Evolutionary conservation across 768 basidiomycete species (phyloP).

Genomic region (Dioszegia aurantiaca): DNA sequence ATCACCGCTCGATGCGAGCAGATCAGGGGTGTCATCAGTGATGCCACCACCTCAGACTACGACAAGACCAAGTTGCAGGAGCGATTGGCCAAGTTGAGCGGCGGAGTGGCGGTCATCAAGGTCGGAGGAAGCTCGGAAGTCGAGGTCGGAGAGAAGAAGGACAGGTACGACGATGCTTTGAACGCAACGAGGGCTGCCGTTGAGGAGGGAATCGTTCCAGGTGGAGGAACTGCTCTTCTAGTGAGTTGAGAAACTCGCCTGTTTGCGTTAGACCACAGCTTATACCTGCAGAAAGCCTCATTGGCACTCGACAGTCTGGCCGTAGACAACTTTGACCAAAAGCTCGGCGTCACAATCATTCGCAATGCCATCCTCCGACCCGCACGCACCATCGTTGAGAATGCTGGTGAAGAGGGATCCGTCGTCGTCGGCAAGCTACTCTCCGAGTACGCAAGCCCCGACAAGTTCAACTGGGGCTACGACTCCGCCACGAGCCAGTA

Average conservation of each 20-base stretch:
- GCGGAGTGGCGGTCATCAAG: conserved; percentile 97
- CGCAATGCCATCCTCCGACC: conserved; percentile 79
- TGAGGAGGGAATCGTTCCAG: conserved; percentile 96
- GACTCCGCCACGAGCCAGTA: conserved; percentile 90
- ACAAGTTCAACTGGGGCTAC: conserved; percentile 80
- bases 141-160: conserved; percentile 99
- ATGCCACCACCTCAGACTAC: conserved; percentile 83
- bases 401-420: conserved; percentile 89
- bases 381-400: conserved; percentile 80
- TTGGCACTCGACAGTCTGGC: conserved; percentile 61
- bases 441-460: conserved; percentile 52
- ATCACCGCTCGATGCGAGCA: conserved; percentile 95
- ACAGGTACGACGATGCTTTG: conserved; percentile 92
- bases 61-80: conserved; percentile 95
- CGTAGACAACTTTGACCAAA: conserved; percentile 92
- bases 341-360: conserved; percentile 91
- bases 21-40: conserved; percentile 76
- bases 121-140: conserved; percentile 92
- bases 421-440: conserved; percentile 89
- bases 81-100: conserved; percentile 89
- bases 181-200: conserved; percentile 98
- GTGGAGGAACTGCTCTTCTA: conserved; percentile 89
- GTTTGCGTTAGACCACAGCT: conserved; percentile 2
- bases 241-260: conserved; percentile 54
- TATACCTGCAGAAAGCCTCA: conserved; percentile 49